Base-by-base conservation (phyloP, 805 yeast species). In the Clavispora santaluciae region DNA sequence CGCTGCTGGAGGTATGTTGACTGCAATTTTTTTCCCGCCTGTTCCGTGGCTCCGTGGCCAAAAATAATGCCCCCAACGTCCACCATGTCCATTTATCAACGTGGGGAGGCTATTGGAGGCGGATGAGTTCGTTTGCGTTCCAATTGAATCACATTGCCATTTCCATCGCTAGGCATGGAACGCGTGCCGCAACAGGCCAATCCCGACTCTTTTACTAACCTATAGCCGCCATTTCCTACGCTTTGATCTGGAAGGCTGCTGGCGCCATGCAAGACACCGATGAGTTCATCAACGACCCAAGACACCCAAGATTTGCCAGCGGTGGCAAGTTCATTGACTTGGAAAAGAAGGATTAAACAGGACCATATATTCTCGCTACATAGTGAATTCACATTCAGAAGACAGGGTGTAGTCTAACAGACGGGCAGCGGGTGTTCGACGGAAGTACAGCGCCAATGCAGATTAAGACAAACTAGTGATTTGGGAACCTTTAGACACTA, bases 221-320 rank as follows among this genome's bases (percentile, higher is more conserved):
- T 37, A 31, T 57, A 70, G 76, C 72, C 49, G 83, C 71, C 54
- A 60, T 79, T 53, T 79, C 91, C 55, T 83, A 79, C 75, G 83
- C 71, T 72, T 74, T 81, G 54, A 72, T 86, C 57, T 75, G 78
- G 65, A 80, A 81, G 72, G 83, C 79, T 40, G 81, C 88, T 49
- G 67, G 64, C 46, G 83, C 83, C 48, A 76, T 86, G 55, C 72
- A 79, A 66, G 73, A 81, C 75, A 74, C 91, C 46, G 76, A 75
- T 49, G 95, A 86, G 71, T 88, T 81, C 75, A 79, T 82, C 70
- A 87, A 88, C 68, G 96, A 88, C 72, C 96, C 96, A 73, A 86
- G 95, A 78, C 88, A 88, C 76, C 96, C 96, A 69, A 83, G 95
- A 73, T 85, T 86, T 64, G 71, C 66, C 54, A 60, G 54, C 46